Evolutionary conservation across 495 filamentous ascomycete genomes (phyloP).

Genomic region (Clohesyomyces aquaticus): DNA sequence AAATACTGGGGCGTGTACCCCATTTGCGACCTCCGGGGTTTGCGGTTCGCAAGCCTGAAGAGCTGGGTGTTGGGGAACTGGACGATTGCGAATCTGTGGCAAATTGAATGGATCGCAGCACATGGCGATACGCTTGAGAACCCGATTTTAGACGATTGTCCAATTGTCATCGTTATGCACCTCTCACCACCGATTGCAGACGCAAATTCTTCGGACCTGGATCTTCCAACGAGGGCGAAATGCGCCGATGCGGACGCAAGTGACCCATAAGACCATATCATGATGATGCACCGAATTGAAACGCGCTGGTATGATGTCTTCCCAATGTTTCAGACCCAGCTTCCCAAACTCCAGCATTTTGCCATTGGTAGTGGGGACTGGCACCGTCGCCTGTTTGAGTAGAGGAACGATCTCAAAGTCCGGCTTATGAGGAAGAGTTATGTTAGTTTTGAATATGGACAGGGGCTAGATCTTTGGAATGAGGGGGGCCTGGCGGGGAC

Average conservation of each 20-base stretch:
- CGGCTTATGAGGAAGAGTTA: background rate
- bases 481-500: background rate
- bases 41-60: background rate
- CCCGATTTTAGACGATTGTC: conserved; percentile 1
- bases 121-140: conserved; percentile 8
- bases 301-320: background rate
- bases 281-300: too few species aligned
- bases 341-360: background rate
- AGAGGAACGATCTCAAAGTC: background rate
- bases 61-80: background rate
- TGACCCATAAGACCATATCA: background rate
- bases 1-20: background rate
- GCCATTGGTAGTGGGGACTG: background rate
- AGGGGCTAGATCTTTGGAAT: background rate
- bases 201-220: background rate
- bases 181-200: background rate
- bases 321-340: background rate
- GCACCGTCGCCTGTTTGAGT: background rate
- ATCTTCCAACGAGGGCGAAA: too few species aligned
- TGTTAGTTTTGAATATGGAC: background rate
- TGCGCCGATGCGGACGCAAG: background rate
- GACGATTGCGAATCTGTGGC: background rate
- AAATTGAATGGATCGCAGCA: conserved; percentile 2
- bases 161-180: background rate
- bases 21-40: background rate